Percentiles rank a stretch among this genome's conserved stretches.
These are phyloP conservation scores for Gremmenia infestans DNA, from an alignment of 2,329 filamentous ascomycete species.

Conservation along the genomic window DNA sequence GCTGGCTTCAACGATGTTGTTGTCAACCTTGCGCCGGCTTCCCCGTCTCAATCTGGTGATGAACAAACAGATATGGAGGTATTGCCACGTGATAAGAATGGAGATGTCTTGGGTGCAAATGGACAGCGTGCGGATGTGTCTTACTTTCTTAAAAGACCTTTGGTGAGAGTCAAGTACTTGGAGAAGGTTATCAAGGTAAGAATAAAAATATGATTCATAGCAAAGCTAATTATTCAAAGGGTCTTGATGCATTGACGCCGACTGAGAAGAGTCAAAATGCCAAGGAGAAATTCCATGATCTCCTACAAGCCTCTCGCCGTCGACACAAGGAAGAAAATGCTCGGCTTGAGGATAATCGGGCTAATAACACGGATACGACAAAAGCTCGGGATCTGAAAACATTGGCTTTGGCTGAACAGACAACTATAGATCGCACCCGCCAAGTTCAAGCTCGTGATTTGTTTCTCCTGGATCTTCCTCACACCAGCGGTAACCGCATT, in stretches of 20 bases:
- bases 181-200: constrained; percentile 72
- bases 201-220: not conserved
- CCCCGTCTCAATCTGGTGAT: constrained; percentile 48
- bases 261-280: constrained; percentile 38
- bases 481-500: constrained; percentile 85
- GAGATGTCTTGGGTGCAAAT: constrained; percentile 55
- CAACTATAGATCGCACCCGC: constrained; percentile 68
- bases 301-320: constrained; percentile 71
- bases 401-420: constrained; percentile 63
- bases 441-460: constrained; percentile 87
- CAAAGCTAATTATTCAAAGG: constrained; percentile 13
- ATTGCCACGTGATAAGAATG: constrained; percentile 56
- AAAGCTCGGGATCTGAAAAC: constrained; percentile 75
- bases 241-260: constrained; percentile 29
- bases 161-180: constrained; percentile 84
- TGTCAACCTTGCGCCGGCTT: constrained; percentile 78
- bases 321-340: constrained; percentile 68
- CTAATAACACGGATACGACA: constrained; percentile 74
- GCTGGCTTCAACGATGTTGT: constrained; percentile 92
- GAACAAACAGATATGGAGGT: constrained; percentile 52
- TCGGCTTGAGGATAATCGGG: constrained; percentile 79
- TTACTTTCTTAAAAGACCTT: constrained; percentile 81
- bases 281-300: constrained; percentile 51
- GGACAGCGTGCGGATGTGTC: constrained; percentile 93
- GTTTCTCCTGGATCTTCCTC: constrained; percentile 78